Conservation (phyloP, 768 basidiomycete genomes). For the Pleurotus citrinopileatus region DNA sequence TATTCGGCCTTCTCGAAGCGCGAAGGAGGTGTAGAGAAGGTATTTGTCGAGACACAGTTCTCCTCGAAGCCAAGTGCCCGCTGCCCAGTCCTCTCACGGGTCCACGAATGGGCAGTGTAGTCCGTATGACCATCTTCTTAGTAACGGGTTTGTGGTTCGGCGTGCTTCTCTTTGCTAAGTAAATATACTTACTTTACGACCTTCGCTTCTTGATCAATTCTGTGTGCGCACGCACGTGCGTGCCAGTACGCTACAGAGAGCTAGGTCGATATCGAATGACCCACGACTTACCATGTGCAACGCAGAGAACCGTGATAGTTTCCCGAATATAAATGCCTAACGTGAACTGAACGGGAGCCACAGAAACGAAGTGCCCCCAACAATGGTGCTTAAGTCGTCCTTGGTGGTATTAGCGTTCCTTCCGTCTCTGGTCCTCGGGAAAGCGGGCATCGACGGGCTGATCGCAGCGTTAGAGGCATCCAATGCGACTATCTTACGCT, state of each 20-base stretch:
- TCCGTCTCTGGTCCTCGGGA: not conserved
- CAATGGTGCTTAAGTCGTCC: not conserved
- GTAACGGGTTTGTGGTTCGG: too few relatives aligned
- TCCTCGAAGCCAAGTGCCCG: slow-evolving; percentile 41
- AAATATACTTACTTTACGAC: not conserved
- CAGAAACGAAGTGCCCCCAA: not conserved
- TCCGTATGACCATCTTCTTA: not conserved
- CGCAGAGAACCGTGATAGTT: not conserved
- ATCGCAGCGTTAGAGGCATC: slow-evolving; percentile 25
- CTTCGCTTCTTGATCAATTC: not conserved
- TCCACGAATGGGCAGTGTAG: slow-evolving; percentile 40
- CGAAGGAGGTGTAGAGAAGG: slow-evolving; percentile 56
- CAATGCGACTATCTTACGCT: slow-evolving; percentile 36
- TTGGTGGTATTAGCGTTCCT: not conserved
- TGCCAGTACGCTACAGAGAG: too few relatives aligned
- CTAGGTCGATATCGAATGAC: too few relatives aligned
- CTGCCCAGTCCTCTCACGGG: slow-evolving; percentile 49
- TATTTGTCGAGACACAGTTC: slow-evolving; percentile 71
- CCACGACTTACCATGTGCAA: not conserved
- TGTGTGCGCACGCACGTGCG: too few relatives aligned
- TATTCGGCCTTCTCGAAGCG: slow-evolving; percentile 66
- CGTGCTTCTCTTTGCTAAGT: too few relatives aligned
- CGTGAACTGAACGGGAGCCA: too few relatives aligned
- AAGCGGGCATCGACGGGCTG: slow-evolving; percentile 17
- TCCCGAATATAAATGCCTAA: not conserved